Evolutionary conservation across 768 basidiomycete genomes (phyloP), one percentile per base, ranked within the genome.

Genomic region (Tubosaeta sp.): DNA sequence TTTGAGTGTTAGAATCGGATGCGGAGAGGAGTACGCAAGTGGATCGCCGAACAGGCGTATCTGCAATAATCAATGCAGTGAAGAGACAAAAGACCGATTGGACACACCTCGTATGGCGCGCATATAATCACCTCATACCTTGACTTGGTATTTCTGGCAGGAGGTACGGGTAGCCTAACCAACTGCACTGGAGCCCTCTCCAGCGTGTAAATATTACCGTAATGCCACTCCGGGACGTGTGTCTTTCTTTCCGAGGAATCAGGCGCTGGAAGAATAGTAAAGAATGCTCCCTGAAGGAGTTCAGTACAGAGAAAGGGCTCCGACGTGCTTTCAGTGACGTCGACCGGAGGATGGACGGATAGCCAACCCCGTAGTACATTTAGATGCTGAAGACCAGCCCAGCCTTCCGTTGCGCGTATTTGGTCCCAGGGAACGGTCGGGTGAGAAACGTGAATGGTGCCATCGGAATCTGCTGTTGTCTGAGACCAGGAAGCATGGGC

Each of bases 1-100:
- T 4, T 72, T 73, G 54, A 93, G 68, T 19, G 69, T 77, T 51
- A 89, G 79, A 12, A 73, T 69, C 0, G 90, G 90, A 4, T 71
- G 49, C 1, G 74, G 68, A 21, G 64, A 70, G 8, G 67, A 68
- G 10, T 68, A 57, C 14, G 64, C 67, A 29, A 57, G 68, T 10
- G 90, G 88, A 65, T 89, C 87, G 7, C 90, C 90, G 63, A 92
- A 94, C 42, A 93, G 74, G 55, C 91, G 75, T 50, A 93, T 90
- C 86, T 91, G 57, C 29, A 21, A 29, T 30, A 14, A 30, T 36
- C n/a, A 36, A 39, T 41, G 48, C 25, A 29, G 4, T 27, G 25
- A 49, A 3, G 9, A 22, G 46, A 21, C 19, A 9, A 40, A 30
- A 53, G 34, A 19, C 46, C 36, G 21, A 49, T 25, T 47, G 6